Evolutionary conservation across 1,284 basidiomycete species (phyloP).

Genomic region (Apiotrichum veenhuisii): DNA sequence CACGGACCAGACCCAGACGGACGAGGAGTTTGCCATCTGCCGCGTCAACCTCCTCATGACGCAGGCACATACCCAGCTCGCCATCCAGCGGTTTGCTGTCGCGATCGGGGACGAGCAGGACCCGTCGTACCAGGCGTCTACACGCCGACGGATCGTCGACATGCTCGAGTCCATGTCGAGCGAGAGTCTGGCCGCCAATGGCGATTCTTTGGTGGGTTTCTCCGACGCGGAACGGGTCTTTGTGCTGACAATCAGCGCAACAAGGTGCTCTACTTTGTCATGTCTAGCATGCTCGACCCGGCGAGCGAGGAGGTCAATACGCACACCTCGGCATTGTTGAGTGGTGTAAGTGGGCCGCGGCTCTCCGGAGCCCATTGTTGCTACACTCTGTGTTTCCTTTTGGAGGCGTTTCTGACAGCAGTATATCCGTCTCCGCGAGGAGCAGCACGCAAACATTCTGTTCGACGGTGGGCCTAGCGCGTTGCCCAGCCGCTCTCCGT

Average conservation of each 20-base stretch:
- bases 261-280: conserved; percentile 6
- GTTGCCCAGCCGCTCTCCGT: neutral
- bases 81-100: conserved; percentile 28
- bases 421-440: neutral
- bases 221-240: neutral
- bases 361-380: too few relatives aligned
- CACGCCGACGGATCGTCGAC: neutral
- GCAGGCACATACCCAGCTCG: conserved; percentile 28
- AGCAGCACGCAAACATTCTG: neutral
- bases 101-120: conserved; percentile 16
- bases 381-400: too few relatives aligned
- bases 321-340: neutral
- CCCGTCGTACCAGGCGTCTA: neutral
- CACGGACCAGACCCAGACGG: neutral
- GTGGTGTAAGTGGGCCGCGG: neutral
- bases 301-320: neutral
- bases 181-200: conserved; percentile 33
- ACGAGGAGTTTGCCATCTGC: conserved; percentile 25
- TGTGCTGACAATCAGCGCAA: conserved; percentile 1
- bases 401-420: neutral
- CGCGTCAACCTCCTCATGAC: conserved; percentile 31
- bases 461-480: neutral
- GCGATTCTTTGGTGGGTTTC: conserved; percentile 19
- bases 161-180: conserved; percentile 21
- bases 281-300: neutral